phyloP scores from a whole-genome alignment of 2,329 filamentous ascomycete genomes.

The Aureobasidium sp. region DNA sequence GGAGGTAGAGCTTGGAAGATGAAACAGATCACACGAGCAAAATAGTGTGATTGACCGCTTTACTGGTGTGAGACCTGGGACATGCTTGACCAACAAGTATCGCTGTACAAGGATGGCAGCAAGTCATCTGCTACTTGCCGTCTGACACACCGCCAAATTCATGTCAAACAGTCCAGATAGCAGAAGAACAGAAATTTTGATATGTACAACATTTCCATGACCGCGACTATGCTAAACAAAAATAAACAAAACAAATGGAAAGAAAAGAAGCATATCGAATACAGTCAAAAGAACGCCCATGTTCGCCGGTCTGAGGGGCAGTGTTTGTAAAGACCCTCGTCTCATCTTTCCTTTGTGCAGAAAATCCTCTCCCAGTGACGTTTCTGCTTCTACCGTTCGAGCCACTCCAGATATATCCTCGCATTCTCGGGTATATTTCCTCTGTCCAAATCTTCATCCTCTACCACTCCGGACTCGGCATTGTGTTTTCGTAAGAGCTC shows the following conservation, averaged over 20 bases:
- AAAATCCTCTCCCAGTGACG: neutral
- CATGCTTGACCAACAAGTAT: neutral
- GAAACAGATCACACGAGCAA: neutral
- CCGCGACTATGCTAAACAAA: slow-evolving; percentile 10
- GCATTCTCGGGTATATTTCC: slow-evolving; percentile 6
- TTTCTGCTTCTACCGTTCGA: neutral
- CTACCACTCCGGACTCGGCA: slow-evolving; percentile 9
- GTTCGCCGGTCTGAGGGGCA: slow-evolving; percentile 7
- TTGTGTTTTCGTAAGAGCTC: slow-evolving; percentile 3
- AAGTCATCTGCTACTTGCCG: neutral
- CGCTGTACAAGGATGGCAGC: neutral
- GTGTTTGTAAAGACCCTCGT: neutral
- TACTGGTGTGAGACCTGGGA: neutral
- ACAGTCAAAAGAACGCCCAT: slow-evolving; percentile 6
- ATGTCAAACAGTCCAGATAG: neutral
- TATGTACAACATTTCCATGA: slow-evolving; percentile 16
- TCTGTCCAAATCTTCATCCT: neutral
- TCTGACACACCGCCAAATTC: neutral
- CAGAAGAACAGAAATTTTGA: neutral
- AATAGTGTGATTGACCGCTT: neutral
- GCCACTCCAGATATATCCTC: slow-evolving; percentile 3
- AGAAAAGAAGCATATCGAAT: slow-evolving; percentile 1
- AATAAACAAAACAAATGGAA: slow-evolving; percentile 6
- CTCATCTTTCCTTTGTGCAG: slow-evolving; percentile 3
- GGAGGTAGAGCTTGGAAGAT: neutral